A percentile compares a stretch with the other conserved stretches of the same genome.
These are phyloP conservation scores for Colletotrichum phormii DNA, from an alignment of 2,329 filamentous ascomycete genomes.

Conservation along the genomic window DNA sequence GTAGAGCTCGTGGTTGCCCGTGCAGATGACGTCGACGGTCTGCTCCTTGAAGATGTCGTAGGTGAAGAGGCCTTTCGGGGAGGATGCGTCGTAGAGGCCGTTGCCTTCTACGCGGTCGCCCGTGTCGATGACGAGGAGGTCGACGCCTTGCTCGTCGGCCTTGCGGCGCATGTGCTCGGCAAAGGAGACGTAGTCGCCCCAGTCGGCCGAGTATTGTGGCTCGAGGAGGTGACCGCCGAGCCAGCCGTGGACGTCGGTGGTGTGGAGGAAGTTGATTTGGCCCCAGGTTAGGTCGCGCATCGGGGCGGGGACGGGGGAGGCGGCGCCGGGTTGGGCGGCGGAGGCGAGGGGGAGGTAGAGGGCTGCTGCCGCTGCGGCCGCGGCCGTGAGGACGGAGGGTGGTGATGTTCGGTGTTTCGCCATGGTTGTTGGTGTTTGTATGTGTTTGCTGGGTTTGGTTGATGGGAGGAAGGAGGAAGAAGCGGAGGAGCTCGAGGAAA, in stretches of 20 bases:
- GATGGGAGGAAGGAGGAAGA: neutral
- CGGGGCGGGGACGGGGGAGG: conserved; percentile 81
- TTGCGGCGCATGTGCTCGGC: conserved; percentile 82
- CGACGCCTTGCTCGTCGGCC: conserved; percentile 82
- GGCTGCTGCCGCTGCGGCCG: conserved; percentile 31
- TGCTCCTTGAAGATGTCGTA: conserved; percentile 89
- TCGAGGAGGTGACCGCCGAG: conserved; percentile 93
- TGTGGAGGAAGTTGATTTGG: conserved; percentile 97
- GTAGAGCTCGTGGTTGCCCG: conserved; percentile 97
- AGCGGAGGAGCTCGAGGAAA: neutral
- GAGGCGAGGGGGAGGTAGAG: conserved; percentile 50
- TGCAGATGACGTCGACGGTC: conserved; percentile 84
- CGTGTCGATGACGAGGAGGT: conserved; percentile 94
- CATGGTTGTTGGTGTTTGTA: neutral
- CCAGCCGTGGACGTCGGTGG: conserved; percentile 97
- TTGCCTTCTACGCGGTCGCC: conserved; percentile 95
- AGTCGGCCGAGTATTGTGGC: conserved; percentile 94
- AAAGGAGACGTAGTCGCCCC: conserved; percentile 98
- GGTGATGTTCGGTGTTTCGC: conserved; percentile 7
- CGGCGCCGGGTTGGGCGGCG: conserved; percentile 81
- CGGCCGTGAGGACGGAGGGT: conserved; percentile 10
- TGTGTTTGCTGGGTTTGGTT: neutral
- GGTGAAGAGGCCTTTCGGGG: conserved; percentile 88
- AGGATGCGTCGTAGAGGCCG: conserved; percentile 90
- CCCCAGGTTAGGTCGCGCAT: conserved; percentile 89